A percentile compares a stretch with the other conserved stretches of the same genome.
These are phyloP conservation scores for Nematocida sp. DNA, from an alignment of 371 early-diverging fungal species.

Conservation along the genomic window DNA sequence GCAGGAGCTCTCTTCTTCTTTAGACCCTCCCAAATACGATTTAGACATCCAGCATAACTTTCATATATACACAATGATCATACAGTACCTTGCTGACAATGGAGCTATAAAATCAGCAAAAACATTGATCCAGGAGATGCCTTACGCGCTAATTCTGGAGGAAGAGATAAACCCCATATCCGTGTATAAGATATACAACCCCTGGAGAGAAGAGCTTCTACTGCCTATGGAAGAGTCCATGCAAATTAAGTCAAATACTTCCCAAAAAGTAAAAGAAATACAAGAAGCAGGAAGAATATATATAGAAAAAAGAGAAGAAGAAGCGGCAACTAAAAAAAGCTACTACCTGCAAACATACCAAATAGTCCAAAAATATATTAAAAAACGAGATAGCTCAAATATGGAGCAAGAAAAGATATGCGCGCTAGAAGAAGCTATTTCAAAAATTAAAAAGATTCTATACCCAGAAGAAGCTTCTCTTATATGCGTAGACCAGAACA, in stretches of 20 bases:
- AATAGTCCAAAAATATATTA: background rate
- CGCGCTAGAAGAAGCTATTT: background rate
- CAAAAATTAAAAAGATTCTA: background rate
- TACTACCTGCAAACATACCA: background rate
- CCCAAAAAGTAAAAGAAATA: background rate
- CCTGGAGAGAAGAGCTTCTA: constrained; percentile 35
- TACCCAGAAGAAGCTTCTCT: background rate
- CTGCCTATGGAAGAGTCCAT: background rate
- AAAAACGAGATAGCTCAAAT: background rate
- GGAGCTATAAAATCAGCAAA: constrained; percentile 24
- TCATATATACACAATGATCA: constrained; percentile 25
- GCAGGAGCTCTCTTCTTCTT: background rate
- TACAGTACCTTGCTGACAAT: constrained; percentile 17
- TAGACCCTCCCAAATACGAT: background rate
- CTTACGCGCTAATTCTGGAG: background rate
- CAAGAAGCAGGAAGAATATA: background rate
- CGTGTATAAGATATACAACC: constrained; percentile 10
- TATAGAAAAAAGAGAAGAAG: background rate
- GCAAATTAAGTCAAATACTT: background rate
- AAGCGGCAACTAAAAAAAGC: background rate
- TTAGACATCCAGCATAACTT: background rate
- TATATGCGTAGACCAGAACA: constrained; percentile 13
- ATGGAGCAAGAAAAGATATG: background rate
- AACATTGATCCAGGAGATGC: constrained; percentile 27
- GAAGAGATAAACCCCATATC: background rate